Evolutionary conservation across 495 filamentous ascomycete species (phyloP), one percentile per base, ranked within the genome.

Genomic region (Penicillium maclennaniae): DNA sequence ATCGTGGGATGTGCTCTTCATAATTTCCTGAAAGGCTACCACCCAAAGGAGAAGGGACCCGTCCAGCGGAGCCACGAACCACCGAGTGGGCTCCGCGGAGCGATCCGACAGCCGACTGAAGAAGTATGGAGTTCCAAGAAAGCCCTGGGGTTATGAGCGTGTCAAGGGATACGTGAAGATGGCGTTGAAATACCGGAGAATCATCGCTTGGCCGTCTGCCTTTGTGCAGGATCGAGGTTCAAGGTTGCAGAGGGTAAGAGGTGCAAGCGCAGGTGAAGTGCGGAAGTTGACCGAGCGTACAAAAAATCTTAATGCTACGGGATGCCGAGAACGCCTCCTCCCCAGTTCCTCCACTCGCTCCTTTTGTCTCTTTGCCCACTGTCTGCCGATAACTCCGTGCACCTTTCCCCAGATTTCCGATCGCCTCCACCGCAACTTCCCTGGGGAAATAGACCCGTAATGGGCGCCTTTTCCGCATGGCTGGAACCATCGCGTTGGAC

Each of bases 401-500:
- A 17, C 25, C 25, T 15, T 56, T 50, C 53, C 53, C 53, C 53
- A 37, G 53, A 56, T 56, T 56, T 26, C 39, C 8, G 7, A 8
- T 40, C 41, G 51, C 41, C 42, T 55, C 47, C 47, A 39, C 47
- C 41, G 43, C 43, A 46, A 14, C 37, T 34, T 26, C 28, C 27
- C 16, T 25, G 17, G 0, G 28, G 44, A 38, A n/a, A n/a, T n/a
- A n/a, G 38, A 16, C 19, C 21, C 1, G 2, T 17, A n/a, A 31
- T 28, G 19, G 41, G 46, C 41, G 51, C 51, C 45, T 64, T 56
- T 60, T 72, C 70, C 68, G 51, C 47, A 58, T 62, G 54, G 66
- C 45, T 65, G 51, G 65, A 67, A 39, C 54, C 58, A 52, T 69
- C 68, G n/a, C 62, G 70, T 44, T 73, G 71, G 66, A 63, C 63